Evolutionary conservation across 179 eudicot genomes (phyloP), one percentile per base, ranked within the genome.

Genomic region (Spinacia oleracea): DNA sequence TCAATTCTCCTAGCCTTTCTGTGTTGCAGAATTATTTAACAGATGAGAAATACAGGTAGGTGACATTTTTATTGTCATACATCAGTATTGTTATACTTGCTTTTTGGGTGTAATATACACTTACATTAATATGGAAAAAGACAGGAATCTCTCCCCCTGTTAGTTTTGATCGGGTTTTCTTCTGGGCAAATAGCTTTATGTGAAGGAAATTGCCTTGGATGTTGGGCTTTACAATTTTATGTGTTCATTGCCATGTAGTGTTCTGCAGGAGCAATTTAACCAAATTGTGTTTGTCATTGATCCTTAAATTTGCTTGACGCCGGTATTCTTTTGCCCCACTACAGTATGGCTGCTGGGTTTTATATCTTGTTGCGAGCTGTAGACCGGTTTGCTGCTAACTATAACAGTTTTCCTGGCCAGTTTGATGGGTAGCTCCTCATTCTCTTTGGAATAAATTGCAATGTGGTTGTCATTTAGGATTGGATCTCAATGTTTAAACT

Each of bases 281-380:
- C 5, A 21, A 45, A 23, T 3, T 18, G 59, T 64, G 32, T 59
- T 60, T 15, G 45, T 72, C 40, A 53, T 21, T 16, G 60, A 58
- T 46, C 23, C 62, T 48, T 21, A 25, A 29, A 45, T 23, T 42
- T 27, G 23, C 40, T 23, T 77, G 35, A 20, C 31, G 9, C 58
- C 64, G 25, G 12, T n/a, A 69, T 32, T 27, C 31, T 42, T 56
- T 45, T 70, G 79, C 9, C 72, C 29, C 77, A 75, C 74, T 78
- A 81, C 98, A 96, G 99, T 83, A 79, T 82, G 80, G 96, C 99
- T 68, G 93, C 86, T 50, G 98, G 99, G 73, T 92, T 96, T 78
- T 96, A 96, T 75, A 86, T 93, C 86, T 88, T 96, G 78, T 85
- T 93, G 74, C 90, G 99, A 80, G 98, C 99, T 38, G 99, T 85